Evolutionary conservation across 495 filamentous ascomycete genomes (phyloP).

Genomic region (Tuber magnatum): DNA sequence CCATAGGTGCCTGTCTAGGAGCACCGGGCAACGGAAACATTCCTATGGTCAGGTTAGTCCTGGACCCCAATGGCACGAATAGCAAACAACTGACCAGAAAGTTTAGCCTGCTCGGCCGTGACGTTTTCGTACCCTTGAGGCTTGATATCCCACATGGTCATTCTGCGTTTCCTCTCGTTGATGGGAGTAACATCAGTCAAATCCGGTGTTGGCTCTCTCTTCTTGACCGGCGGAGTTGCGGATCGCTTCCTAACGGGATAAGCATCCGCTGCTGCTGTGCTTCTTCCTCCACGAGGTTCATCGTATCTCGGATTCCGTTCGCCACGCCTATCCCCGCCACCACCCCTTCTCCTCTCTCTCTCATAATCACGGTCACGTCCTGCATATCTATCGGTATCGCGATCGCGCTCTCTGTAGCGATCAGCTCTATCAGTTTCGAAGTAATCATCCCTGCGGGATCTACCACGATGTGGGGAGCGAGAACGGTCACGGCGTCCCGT

Average conservation of each 20-base stretch:
- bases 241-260: constrained; percentile 57
- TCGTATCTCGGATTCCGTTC: constrained; percentile 36
- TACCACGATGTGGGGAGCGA: constrained; percentile 37
- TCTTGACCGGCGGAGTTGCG: constrained; percentile 71
- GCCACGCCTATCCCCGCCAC: constrained; percentile 34
- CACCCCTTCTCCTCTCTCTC: constrained; percentile 40
- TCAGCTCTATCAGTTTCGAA: constrained; percentile 34
- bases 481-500: constrained; percentile 41
- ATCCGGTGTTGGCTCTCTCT: constrained; percentile 91
- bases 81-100: constrained; percentile 59
- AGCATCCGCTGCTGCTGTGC: constrained; percentile 15
- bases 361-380: constrained; percentile 45
- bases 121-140: constrained; percentile 97
- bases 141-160: constrained; percentile 99
- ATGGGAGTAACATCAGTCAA: constrained; percentile 75
- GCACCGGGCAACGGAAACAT: constrained; percentile 98
- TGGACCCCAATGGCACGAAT: constrained; percentile 11
- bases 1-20: constrained; percentile 92
- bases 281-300: constrained; percentile 28
- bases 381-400: constrained; percentile 48
- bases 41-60: constrained; percentile 44
- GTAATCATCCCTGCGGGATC: constrained; percentile 39
- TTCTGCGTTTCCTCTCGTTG: constrained; percentile 71
- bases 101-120: constrained; percentile 95
- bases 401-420: constrained; percentile 46